Evolutionary conservation across 192 early-diverging fungal species (phyloP).

Genomic region (Podochytrium sp.): DNA sequence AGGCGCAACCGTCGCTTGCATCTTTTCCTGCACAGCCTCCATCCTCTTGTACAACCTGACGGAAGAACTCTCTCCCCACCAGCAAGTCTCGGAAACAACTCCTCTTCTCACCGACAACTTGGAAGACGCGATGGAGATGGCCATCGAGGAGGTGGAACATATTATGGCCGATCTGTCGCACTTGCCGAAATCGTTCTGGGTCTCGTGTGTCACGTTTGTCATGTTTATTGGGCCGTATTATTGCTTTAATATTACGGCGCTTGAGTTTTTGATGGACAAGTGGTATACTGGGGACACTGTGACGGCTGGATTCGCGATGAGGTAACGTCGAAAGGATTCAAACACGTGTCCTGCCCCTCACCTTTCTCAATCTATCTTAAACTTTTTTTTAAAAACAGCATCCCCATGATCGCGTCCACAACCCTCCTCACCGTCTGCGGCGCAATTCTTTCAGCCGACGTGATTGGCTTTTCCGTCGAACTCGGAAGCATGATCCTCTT

Average conservation of each 20-base stretch:
- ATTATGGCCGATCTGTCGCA: too few species aligned
- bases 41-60: too few species aligned
- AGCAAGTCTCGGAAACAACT: not conserved
- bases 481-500: too few species aligned
- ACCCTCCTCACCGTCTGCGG: conserved; percentile 62
- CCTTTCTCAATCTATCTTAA: too few species aligned
- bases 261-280: conserved; percentile 58
- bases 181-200: conserved; percentile 54
- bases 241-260: conserved; percentile 58
- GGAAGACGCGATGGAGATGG: not conserved
- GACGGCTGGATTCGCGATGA: conserved; percentile 57
- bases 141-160: too few species aligned
- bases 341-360: not conserved
- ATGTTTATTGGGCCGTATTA: conserved; percentile 56
- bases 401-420: conserved; percentile 65
- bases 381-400: conserved; percentile 35
- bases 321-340: conserved; percentile 33
- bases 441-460: too few species aligned
- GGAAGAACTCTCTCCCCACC: too few species aligned
- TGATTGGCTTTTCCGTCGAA: too few species aligned
- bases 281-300: conserved; percentile 56
- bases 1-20: not conserved
- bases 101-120: not conserved
- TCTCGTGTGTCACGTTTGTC: conserved; percentile 55
- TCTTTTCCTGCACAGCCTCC: not conserved